Conservation (phyloP, 805 yeast species). For the Metschnikowia picachoensis region DNA sequence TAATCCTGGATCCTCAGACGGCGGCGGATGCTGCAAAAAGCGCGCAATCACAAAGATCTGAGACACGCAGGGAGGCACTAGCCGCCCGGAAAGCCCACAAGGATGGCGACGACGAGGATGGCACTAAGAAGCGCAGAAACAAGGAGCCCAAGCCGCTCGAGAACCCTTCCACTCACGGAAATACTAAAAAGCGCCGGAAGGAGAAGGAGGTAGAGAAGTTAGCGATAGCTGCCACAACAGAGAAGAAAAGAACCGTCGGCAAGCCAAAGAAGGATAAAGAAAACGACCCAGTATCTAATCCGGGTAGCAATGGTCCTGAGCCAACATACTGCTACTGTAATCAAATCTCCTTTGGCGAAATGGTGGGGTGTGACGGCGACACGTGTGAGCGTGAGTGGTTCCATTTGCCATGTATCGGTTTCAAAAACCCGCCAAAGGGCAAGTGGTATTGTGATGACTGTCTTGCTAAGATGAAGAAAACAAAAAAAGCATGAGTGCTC, state of each 20-base stretch:
- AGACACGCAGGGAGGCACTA: conserved; percentile 85
- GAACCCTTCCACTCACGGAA: conserved; percentile 1
- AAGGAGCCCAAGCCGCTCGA: conserved; percentile 24
- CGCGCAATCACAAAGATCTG: conserved; percentile 74
- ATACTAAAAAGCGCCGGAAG: conserved; percentile 12
- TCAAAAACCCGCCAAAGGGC: conserved; percentile 74
- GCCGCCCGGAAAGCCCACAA: conserved; percentile 76
- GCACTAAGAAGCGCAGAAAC: conserved; percentile 13
- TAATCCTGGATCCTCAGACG: conserved; percentile 54
- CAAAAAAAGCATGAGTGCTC: neutral
- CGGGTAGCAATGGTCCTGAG: conserved; percentile 37
- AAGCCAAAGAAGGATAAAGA: conserved; percentile 21
- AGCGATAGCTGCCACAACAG: conserved; percentile 6
- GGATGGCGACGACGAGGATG: conserved; percentile 30
- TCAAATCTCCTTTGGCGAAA: conserved; percentile 95
- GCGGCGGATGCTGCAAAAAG: conserved; percentile 48
- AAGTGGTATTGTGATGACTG: conserved; percentile 47
- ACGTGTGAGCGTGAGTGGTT: conserved; percentile 93
- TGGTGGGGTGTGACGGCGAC: conserved; percentile 98
- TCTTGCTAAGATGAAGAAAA: conserved; percentile 31
- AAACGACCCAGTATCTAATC: conserved; percentile 9
- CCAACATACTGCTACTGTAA: conserved; percentile 95
- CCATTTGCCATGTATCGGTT: conserved; percentile 89
- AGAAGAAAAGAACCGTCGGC: conserved; percentile 20
- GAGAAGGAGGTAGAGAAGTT: conserved; percentile 13